Conservation (phyloP, 2,329 filamentous ascomycete species). For the Paracamarosporium sp. region DNA sequence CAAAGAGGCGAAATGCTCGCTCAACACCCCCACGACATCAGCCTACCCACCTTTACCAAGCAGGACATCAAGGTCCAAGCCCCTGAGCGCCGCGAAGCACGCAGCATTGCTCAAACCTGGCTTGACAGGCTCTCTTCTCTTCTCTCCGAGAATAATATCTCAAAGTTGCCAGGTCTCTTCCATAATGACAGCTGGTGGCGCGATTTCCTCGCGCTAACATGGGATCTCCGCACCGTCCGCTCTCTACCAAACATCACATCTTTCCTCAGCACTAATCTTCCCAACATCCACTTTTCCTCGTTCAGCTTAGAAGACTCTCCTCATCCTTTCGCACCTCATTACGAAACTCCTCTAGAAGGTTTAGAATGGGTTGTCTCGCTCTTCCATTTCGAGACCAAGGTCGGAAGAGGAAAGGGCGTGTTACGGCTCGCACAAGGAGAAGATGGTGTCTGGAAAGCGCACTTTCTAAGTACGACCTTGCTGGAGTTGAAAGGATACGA, state of each 20-base stretch:
- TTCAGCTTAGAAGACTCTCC: conserved; percentile 53
- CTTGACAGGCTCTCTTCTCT: conserved; percentile 31
- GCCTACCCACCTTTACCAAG: conserved; percentile 31
- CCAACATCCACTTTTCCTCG: conserved; percentile 48
- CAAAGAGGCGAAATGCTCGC: conserved; percentile 24
- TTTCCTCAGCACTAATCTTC: conserved; percentile 47
- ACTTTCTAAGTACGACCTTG: conserved; percentile 68
- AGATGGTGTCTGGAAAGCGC: conserved; percentile 65
- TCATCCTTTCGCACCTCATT: conserved; percentile 48
- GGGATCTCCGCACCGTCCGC: conserved; percentile 63
- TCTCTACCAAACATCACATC: conserved; percentile 48
- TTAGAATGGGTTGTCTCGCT: conserved; percentile 65
- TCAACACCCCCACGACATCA: conserved; percentile 33
- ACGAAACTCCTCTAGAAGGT: conserved; percentile 58
- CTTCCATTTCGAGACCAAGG: conserved; percentile 59
- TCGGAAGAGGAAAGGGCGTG: conserved; percentile 65
- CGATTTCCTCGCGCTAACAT: conserved; percentile 64
- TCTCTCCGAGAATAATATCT: conserved; percentile 24
- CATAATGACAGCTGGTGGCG: conserved; percentile 62
- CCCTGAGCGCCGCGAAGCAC: not conserved
- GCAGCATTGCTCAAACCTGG: conserved; percentile 34
- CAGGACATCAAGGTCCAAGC: conserved; percentile 22
- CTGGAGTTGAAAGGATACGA: conserved; percentile 61
- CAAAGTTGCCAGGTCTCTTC: conserved; percentile 45
- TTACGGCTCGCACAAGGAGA: conserved; percentile 56